A percentile compares a stretch with the other conserved stretches of the same genome.
phyloP scores from a whole-genome alignment of 345 rosid species.

The Durio zibethinus region DNA sequence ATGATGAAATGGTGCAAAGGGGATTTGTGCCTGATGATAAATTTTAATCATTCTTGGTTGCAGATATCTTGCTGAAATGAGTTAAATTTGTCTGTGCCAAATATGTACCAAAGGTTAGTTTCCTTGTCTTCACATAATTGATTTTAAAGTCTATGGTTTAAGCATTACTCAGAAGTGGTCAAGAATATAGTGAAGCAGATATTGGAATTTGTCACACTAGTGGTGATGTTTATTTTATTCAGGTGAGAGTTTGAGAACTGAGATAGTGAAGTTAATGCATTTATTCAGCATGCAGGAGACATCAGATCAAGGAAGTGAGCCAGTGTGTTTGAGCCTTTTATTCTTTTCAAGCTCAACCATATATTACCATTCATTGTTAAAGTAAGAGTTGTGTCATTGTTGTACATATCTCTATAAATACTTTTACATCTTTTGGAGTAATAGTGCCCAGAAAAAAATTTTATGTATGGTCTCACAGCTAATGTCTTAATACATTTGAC shows the following conservation, averaged over 20 bases:
- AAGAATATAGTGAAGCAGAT: not conserved
- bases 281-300: conserved; percentile 39
- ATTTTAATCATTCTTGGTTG: conserved; percentile 29
- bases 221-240: not conserved
- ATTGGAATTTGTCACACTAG: not conserved
- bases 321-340: too few species aligned
- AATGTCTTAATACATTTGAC: too few species aligned
- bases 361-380: too few species aligned
- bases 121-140: not conserved
- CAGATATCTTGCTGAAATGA: not conserved
- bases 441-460: too few species aligned
- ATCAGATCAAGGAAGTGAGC: conserved; percentile 32
- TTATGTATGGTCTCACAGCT: too few species aligned
- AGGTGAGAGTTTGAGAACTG: not conserved
- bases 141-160: not conserved
- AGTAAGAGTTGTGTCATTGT: too few species aligned
- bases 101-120: not conserved
- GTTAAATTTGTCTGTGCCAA: not conserved
- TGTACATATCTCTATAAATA: too few species aligned
- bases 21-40: conserved; percentile 80
- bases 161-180: not conserved
- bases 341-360: too few species aligned
- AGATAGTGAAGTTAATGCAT: not conserved
- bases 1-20: conserved; percentile 77
- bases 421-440: too few species aligned